Evolutionary conservation across 1,139 yeast genomes (phyloP), one percentile per base, ranked within the genome.

Genomic region (Saccharomycopsis crataegensis): DNA sequence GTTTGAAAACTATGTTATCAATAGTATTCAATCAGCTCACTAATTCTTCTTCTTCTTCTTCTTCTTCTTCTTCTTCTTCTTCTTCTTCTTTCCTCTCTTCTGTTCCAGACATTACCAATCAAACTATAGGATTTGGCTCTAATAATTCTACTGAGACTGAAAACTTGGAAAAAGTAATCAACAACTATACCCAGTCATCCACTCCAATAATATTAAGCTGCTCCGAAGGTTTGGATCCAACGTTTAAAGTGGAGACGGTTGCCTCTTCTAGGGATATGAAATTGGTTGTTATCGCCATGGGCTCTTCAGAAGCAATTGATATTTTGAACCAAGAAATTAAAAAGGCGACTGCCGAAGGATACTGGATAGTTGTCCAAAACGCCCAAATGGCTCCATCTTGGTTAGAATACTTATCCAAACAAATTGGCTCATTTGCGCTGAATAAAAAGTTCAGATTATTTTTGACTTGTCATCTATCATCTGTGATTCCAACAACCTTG

Each of bases 311-410:
- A 65, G 85, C 89, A 14, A 67, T 74, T 6, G 75, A 70, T 8
- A 68, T 72, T 46, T 94, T 91, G 0, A 78, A 76, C 43, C 68
- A 70, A 48, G 79, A 80, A 17, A 67, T 90, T n/a, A 66, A 67
- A 2, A 65, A 62, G 9, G 79, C 80, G 0, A 63, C 75, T 1
- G 67, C 65, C 32, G 66, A 65, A 4, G 88, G 86, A 0, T 62
- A 67, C 1, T 89, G 96, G 96, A 66, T 90, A 0, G 62, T 89
- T 41, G 67, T 90, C 47, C 96, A 90, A 64, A 90, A 90, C 62
- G 74, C 86, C 12, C 96, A 90, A 59, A 76, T 85, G 74, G 79
- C 95, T 0, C 71, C 78, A 1, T 66, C 66, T 6, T 86, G 96
- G 90, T 67, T 86, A 42, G 77, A 74, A 17, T 65, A 70, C 12